phyloP scores from a whole-genome alignment of 73 alveolate species.

The Blepharisma stoltei region DNA sequence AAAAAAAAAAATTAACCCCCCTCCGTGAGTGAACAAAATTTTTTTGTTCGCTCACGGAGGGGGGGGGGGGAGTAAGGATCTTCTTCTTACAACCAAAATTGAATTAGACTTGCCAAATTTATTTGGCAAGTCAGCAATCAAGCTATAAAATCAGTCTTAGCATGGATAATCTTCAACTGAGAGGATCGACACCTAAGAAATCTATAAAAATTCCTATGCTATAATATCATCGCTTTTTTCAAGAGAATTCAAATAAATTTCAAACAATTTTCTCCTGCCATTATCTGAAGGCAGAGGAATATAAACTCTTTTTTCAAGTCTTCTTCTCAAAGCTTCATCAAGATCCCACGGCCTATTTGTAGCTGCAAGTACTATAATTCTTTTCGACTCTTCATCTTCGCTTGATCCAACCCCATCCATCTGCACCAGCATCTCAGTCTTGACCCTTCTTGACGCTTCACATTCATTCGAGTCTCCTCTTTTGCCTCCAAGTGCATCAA shows the following conservation, averaged over 20 bases:
- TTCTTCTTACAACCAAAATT: too few species aligned
- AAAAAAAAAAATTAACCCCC: too few species aligned
- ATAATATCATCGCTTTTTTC: conserved; percentile 55
- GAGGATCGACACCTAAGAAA: too few species aligned
- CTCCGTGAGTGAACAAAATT: too few species aligned
- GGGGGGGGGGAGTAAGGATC: too few species aligned
- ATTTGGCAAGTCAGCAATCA: too few species aligned
- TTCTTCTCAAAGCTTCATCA: conserved; percentile 89
- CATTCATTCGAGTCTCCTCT: conserved; percentile 89
- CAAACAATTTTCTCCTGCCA: conserved; percentile 78
- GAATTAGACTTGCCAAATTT: too few species aligned
- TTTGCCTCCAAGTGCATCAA: conserved; percentile 90
- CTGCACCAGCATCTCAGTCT: conserved; percentile 95
- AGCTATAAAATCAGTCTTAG: too few species aligned
- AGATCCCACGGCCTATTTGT: conserved; percentile 97
- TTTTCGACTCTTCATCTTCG: conserved; percentile 51
- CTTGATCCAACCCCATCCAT: conserved; percentile 88
- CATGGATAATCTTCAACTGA: too few species aligned
- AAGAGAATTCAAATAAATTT: conserved; percentile 70
- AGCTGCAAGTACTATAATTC: conserved; percentile 81
- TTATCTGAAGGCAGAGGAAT: conserved; percentile 95
- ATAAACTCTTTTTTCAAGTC: conserved; percentile 84
- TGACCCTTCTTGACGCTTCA: conserved; percentile 94
- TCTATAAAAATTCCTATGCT: too few species aligned
- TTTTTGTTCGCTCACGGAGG: too few species aligned